Base-by-base conservation (phyloP, 139 green algal genomes). In the Mesostigma viride region DNA sequence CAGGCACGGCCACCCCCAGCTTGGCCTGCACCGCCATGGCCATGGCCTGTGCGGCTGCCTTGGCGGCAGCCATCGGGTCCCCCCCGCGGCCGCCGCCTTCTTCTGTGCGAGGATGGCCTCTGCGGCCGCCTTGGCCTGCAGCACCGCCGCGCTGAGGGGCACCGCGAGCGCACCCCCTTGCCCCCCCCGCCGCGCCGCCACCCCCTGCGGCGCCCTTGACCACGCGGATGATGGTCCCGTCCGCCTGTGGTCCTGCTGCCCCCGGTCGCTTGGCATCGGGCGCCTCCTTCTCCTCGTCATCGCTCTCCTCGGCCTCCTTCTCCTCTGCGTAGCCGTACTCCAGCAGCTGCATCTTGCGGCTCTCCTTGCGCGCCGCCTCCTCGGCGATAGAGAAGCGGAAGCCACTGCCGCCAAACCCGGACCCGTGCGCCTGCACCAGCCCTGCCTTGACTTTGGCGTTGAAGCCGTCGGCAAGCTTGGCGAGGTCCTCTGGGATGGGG, bases 361-460 rank as follows among this genome's bases (percentile, higher is more conserved):
- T 31, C 48, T 76, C 63, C 44, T 84, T 86, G 53, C 76, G 66
- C 53, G 67, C 61, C 27, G 87, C 84, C 26, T 95, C 90, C 77
- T 97, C 91, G 24, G 72, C 66, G 20, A 76, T 63, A 76, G 95
- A 77, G 67, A 98, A 98, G 78, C 95, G 95, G 82, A 94, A 97
- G 32, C 92, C 92, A 24, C 68, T 84, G 51, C 92, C 92, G 53
- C 92, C 92, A 69, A 88, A 98, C 22, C 91, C 91, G 45, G 69
- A 87, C 40, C 84, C 83, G 57, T 95, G 87, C 26, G 66, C 84
- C 58, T 86, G 63, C 22, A 81, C 89, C 35, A 83, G 62, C 1
- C 90, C 90, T n/a, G 81, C 76, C 72, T 90, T 91, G 56, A 82
- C 70, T 82, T 95, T 95, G 20, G 53, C 71, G 33, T 73, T 62